Evolutionary conservation across 2,329 filamentous ascomycete species (phyloP), one percentile per base, ranked within the genome.

Genomic region (Pyricularia sp.): DNA sequence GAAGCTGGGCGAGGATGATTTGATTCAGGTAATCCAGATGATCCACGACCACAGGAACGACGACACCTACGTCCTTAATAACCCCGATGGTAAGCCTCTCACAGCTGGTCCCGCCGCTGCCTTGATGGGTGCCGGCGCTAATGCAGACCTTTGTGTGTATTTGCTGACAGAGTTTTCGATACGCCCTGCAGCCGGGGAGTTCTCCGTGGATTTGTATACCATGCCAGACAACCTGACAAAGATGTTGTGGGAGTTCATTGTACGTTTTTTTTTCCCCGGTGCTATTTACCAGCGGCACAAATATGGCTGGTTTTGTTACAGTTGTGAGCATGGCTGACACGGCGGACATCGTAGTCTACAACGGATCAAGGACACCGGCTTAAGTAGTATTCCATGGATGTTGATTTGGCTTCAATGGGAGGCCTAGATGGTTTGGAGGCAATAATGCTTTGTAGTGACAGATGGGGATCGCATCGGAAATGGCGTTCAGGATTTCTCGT

Each of bases 181-280:
- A 31, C 60, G 24, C 12, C 68, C 67, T 72, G 70, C 76, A 83
- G 92, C 93, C 73, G 94, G 94, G 72, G 94, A 99, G 78, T 99
- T 99, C 79, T 94, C 96, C 67, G 93, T 99, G 70, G 94, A 99
- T 73, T 83, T 99, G 66, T 97, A 96, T 79, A 97, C 94, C n/a
- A 86, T 99, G 68, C 93, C 94, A 0, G 94, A 97, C 69, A 78
- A 80, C 31, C 82, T 97, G 49, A 89, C 94, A 74, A 96, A 94
- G 77, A 92, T 91, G 86, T 87, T 99, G 66, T 97, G 93, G 93
- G 93, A 97, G 67, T 96, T 94, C 74, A 73, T 86, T 70, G 82
- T 82, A 75, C 75, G 77, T 74, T 53, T 26, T 26, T 26, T 26
- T 26, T 26, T 26, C 9, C n/a, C 24, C 16, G 24, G n/a, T n/a